Conservation (phyloP, 164 flowering plant genomes). For the Vitis amurensis region DNA sequence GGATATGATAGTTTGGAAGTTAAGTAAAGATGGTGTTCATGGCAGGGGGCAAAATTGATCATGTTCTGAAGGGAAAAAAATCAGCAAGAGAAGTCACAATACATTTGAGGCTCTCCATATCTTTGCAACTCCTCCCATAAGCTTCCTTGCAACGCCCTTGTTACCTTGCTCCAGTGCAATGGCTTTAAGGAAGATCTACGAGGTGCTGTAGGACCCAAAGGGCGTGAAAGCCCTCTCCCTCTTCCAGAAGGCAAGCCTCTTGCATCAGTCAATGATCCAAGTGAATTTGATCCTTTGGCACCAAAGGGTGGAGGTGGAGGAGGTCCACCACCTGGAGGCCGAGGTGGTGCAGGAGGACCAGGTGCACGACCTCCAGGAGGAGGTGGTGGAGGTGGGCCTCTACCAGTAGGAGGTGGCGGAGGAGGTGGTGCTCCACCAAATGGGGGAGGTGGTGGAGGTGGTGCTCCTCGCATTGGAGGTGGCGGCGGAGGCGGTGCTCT, state of each 20-base stretch:
- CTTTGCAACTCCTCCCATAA: slow-evolving; percentile 94
- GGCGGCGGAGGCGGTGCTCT: slow-evolving; percentile 18
- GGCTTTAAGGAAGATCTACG: slow-evolving; percentile 81
- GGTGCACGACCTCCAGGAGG: slow-evolving; percentile 41
- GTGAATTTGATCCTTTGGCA: slow-evolving; percentile 21
- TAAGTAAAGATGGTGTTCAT: not conserved
- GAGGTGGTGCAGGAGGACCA: slow-evolving; percentile 50
- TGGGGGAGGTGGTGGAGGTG: slow-evolving; percentile 26
- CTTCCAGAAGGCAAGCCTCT: slow-evolving; percentile 36
- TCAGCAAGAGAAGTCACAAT: slow-evolving; percentile 20
- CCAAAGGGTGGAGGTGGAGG: slow-evolving; percentile 76
- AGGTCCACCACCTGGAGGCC: slow-evolving; percentile 52
- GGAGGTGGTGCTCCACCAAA: slow-evolving; percentile 10
- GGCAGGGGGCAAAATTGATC: not conserved
- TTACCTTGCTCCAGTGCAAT: slow-evolving; percentile 93
- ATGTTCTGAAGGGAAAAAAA: too few species aligned
- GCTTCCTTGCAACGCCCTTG: slow-evolving; percentile 93
- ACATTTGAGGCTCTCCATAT: slow-evolving; percentile 73
- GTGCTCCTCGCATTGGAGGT: slow-evolving; percentile 5
- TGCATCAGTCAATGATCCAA: slow-evolving; percentile 18
- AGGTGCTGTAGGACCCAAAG: slow-evolving; percentile 42
- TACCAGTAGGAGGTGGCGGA: slow-evolving; percentile 21
- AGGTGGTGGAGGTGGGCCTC: slow-evolving; percentile 18
- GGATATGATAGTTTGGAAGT: not conserved
- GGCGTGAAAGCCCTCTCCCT: slow-evolving; percentile 55